Evolutionary conservation across 2,329 filamentous ascomycete genomes (phyloP).

Genomic region (Fragosphaeria purpurea): DNA sequence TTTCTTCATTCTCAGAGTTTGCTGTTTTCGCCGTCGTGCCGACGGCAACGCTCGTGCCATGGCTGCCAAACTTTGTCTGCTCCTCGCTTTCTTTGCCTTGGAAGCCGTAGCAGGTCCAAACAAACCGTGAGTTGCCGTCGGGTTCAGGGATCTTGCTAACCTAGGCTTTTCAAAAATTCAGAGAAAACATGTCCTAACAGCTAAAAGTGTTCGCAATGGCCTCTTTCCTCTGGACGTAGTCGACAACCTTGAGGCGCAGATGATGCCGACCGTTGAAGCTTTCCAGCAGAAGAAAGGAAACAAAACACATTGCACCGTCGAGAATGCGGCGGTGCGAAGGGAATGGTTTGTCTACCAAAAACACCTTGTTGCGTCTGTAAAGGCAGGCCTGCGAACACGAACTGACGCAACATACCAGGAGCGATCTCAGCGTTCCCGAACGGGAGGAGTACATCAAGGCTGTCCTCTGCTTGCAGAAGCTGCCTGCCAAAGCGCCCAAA

Average conservation of each 20-base stretch:
- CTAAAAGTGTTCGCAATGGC: no score
- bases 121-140: no score
- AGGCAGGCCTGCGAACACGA: background rate
- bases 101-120: no score
- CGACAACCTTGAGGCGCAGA: constrained; percentile 17
- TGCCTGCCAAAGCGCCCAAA: constrained; percentile 14
- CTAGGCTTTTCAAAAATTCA: no score
- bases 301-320: constrained; percentile 18
- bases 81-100: no score
- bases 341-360: constrained; percentile 15
- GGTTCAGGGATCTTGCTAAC: no score
- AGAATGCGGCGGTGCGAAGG: constrained; percentile 16
- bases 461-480: constrained; percentile 18
- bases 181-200: no score
- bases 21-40: constrained; percentile 28
- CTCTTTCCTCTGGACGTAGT: constrained; percentile 15
- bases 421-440: constrained; percentile 15
- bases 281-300: constrained; percentile 17
- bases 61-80: no score
- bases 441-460: constrained; percentile 18
- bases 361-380: no score
- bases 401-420: constrained; percentile 6
- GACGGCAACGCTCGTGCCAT: constrained; percentile 39
- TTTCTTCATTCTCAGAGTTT: no score
- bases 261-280: constrained; percentile 18